Percentiles rank a stretch among this genome's conserved stretches.
These are phyloP conservation scores for Moricandia moricandioides DNA, from an alignment of 345 rosid species.

Conservation along the genomic window DNA sequence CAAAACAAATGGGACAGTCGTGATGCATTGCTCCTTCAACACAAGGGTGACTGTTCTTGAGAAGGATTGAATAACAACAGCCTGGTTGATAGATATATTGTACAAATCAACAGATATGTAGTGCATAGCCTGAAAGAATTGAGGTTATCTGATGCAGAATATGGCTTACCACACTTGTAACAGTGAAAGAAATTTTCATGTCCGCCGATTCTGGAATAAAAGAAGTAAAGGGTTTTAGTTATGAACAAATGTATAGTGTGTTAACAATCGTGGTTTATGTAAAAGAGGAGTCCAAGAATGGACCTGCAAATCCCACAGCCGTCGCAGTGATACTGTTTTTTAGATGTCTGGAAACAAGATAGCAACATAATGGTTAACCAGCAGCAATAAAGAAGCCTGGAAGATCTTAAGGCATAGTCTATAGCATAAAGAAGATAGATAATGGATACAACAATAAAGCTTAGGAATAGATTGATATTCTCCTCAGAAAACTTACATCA, in stretches of 20 bases:
- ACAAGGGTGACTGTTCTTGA: slow-evolving; percentile 74
- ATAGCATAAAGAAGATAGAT: background rate
- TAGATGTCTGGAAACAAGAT: slow-evolving; percentile 54
- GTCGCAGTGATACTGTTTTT: slow-evolving; percentile 78
- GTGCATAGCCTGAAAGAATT: background rate
- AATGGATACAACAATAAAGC: background rate
- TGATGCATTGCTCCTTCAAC: slow-evolving; percentile 99
- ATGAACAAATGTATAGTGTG: background rate
- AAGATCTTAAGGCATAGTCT: background rate
- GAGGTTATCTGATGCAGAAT: background rate
- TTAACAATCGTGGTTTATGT: too few relatives aligned
- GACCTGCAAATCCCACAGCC: slow-evolving; percentile 98
- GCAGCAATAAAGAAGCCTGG: background rate
- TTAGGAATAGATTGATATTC: too few relatives aligned
- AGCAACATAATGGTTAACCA: slow-evolving; percentile 9
- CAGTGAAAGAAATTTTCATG: slow-evolving; percentile 88
- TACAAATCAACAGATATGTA: background rate
- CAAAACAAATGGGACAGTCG: slow-evolving; percentile 89
- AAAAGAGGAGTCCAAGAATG: background rate
- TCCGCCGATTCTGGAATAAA: slow-evolving; percentile 67
- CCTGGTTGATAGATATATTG: slow-evolving; percentile 41
- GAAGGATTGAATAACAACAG: slow-evolving; percentile 75
- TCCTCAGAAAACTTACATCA: slow-evolving; percentile 54
- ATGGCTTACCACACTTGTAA: slow-evolving; percentile 72
- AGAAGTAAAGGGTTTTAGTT: background rate